Conservation (phyloP, 2,329 filamentous ascomycete genomes). For the Huntiella omanensis region DNA sequence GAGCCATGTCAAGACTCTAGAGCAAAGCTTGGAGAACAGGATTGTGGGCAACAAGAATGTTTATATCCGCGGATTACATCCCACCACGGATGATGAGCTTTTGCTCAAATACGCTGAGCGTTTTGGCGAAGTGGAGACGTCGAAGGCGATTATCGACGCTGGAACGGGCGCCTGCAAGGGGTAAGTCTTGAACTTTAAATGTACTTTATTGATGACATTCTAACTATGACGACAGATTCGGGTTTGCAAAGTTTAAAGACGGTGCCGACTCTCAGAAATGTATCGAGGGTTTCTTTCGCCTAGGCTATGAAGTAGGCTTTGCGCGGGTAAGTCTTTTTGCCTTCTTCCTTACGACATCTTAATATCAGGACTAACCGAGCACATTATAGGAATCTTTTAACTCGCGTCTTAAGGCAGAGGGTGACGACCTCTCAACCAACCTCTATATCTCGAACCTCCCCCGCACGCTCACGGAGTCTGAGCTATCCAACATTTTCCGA, state of each 20-base stretch:
- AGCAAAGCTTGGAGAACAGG: conserved; percentile 86
- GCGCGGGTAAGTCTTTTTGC: conserved; percentile 47
- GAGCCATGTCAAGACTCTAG: conserved; percentile 73
- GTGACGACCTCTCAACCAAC: conserved; percentile 79
- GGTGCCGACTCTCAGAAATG: conserved; percentile 83
- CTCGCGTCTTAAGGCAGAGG: conserved; percentile 88
- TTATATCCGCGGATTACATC: conserved; percentile 90
- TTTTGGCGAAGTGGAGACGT: conserved; percentile 88
- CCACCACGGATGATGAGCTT: conserved; percentile 85
- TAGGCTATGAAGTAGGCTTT: conserved; percentile 95
- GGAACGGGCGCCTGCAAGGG: conserved; percentile 90
- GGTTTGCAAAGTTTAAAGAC: conserved; percentile 88
- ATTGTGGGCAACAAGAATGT: conserved; percentile 88
- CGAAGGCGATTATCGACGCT: conserved; percentile 95
- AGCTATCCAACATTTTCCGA: conserved; percentile 59
- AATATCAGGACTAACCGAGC: background rate
- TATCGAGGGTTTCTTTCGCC: conserved; percentile 83
- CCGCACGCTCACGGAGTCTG: conserved; percentile 75
- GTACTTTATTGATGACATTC: background rate
- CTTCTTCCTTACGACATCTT: background rate
- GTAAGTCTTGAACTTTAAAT: conserved; percentile 29
- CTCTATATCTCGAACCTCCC: conserved; percentile 96
- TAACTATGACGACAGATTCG: conserved; percentile 44
- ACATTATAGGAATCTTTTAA: conserved; percentile 78
- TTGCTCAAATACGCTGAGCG: conserved; percentile 64